Evolutionary conservation across 2,329 filamentous ascomycete genomes (phyloP).

Genomic region (Chaetomiaceae sp.): DNA sequence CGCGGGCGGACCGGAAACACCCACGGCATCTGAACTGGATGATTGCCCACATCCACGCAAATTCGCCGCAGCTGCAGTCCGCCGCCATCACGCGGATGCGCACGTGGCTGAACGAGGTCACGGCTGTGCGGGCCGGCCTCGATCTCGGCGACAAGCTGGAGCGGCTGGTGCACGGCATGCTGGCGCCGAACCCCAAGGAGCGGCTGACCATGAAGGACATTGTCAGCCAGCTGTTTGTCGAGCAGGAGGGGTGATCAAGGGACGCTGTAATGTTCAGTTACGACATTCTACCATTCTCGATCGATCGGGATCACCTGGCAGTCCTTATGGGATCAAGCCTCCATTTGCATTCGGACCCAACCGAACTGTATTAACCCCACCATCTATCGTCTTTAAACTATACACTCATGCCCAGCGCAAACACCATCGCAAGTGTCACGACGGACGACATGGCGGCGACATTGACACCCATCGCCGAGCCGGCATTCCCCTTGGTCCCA

Average conservation of each 20-base stretch:
- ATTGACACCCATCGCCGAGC: slow-evolving; percentile 22
- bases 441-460: slow-evolving; percentile 32
- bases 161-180: slow-evolving; percentile 50
- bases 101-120: slow-evolving; percentile 52
- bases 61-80: slow-evolving; percentile 29
- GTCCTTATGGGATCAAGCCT: too few species aligned
- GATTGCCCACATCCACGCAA: slow-evolving; percentile 54
- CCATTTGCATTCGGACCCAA: too few species aligned
- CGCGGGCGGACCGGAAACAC: slow-evolving; percentile 44
- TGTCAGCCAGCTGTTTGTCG: slow-evolving; percentile 40
- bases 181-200: slow-evolving; percentile 46
- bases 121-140: slow-evolving; percentile 44
- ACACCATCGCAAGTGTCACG: slow-evolving; percentile 36
- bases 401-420: slow-evolving; percentile 36
- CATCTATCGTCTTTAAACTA: slow-evolving; percentile 20
- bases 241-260: slow-evolving; percentile 25
- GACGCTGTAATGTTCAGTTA: too few species aligned
- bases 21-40: slow-evolving; percentile 53
- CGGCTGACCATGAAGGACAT: slow-evolving; percentile 53
- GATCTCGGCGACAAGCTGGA: slow-evolving; percentile 47
- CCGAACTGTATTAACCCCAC: too few species aligned
- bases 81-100: slow-evolving; percentile 50
- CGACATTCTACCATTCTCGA: too few species aligned
- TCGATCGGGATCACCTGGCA: too few species aligned
- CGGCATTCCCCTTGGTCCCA: slow-evolving; percentile 13